A percentile compares a stretch with the other conserved stretches of the same genome.
Evolutionary conservation across 2,329 filamentous ascomycete genomes (phyloP).

Genomic region (Pyricularia grisea): DNA sequence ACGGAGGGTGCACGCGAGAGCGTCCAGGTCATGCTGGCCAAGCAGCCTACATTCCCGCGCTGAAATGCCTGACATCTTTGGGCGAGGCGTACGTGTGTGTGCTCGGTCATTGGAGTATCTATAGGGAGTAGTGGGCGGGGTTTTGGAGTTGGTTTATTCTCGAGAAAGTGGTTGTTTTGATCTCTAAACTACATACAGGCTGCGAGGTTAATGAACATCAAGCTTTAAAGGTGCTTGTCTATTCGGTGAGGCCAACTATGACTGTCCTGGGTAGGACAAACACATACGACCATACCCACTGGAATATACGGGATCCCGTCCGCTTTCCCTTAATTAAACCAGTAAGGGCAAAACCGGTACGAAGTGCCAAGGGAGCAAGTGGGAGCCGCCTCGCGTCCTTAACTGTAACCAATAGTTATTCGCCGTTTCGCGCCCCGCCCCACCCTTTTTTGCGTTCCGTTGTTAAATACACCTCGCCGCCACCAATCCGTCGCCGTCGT

Average conservation of each 20-base stretch:
- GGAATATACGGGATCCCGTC: no score
- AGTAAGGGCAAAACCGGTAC: no score
- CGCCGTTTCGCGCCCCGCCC: no score
- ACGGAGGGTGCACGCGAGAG: slow-evolving; percentile 53
- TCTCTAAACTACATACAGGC: not conserved
- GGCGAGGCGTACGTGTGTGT: not conserved
- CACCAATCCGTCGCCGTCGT: no score
- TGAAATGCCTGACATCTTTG: not conserved
- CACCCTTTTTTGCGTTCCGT: no score
- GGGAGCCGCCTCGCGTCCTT: no score
- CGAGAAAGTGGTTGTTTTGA: not conserved
- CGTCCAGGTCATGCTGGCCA: slow-evolving; percentile 50
- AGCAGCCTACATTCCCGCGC: slow-evolving; percentile 25
- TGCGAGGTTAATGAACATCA: not conserved
- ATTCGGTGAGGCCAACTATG: not conserved
- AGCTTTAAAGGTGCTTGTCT: not conserved
- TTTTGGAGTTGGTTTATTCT: not conserved
- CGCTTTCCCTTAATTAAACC: no score
- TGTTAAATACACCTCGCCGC: no score
- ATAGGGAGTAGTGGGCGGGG: not conserved
- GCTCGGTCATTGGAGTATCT: not conserved
- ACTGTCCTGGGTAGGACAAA: no score
- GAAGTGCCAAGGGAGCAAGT: no score
- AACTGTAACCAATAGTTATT: no score
- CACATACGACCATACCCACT: no score